Base-by-base conservation (phyloP, 2,329 filamentous ascomycete genomes). In the Cladophialophora chaetospira region DNA sequence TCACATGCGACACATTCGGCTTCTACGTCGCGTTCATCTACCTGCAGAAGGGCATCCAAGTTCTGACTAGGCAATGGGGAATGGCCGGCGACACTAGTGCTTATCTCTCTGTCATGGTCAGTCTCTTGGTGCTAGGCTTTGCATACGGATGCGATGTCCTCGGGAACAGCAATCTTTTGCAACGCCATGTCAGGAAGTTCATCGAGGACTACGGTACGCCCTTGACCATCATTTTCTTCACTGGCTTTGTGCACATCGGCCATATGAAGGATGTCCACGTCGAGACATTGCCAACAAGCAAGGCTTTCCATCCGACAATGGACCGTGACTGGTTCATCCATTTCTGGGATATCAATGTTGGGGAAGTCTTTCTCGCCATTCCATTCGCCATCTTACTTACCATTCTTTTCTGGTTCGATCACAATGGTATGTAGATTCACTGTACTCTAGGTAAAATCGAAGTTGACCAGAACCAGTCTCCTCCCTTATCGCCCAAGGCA, bases 1-100 rank as follows among this genome's bases (percentile, higher is more conserved):
- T 96, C 70, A 91, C 90, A 21, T 96, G 91, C 74, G 91, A 96
- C 71, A 94, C 93, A 67, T 96, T 96, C 65, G 91, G 91, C 48
- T 95, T 96, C 75, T 96, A 96, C 70, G 91, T 96, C 45, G 91
- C 91, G 55, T 91, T 89, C 69, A 93, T 96, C 72, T 96, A 96
- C 70, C 79, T 96, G 17, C 90, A 96, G 69, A 96, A 96, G 73
- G 91, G 91, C 13, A 87, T 96, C 60, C 89, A 96, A 72, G 89
- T 95, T 11, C 81, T 96, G 17, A 87, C 86, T 40, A 82, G 87
- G 10, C 88, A 95, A 67, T 91, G 88, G 72, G 75, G 67, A 68
- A 78, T 71, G 72, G 77, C 64, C 56, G 80, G 78, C 46, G 82
- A 88, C 49, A 72, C 69, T 77, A 94, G 76, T 3, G 82, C 81